phyloP scores from a whole-genome alignment of 805 yeast genomes.

The Hanseniaspora thailandica region DNA sequence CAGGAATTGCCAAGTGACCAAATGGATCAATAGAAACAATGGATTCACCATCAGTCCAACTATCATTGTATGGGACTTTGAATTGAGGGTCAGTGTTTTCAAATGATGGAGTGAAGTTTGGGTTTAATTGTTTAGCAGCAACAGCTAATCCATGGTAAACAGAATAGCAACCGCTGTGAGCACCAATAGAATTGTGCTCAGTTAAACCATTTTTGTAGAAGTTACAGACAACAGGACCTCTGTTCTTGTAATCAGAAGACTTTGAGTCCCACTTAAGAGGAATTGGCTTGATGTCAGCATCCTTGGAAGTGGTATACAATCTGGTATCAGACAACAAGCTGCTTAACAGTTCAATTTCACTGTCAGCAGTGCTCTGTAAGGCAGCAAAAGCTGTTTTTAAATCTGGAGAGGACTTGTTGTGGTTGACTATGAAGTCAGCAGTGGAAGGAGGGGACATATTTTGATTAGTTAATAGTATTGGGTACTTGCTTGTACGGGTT shows the following conservation, averaged over 20 bases:
- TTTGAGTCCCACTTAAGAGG: constrained; percentile 43
- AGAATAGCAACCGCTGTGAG: constrained; percentile 53
- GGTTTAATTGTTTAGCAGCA: constrained; percentile 46
- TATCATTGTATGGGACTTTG: constrained; percentile 40
- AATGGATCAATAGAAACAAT: constrained; percentile 57
- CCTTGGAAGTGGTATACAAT: constrained; percentile 40
- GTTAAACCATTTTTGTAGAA: constrained; percentile 38
- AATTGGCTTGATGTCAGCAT: constrained; percentile 39
- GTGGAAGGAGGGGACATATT: constrained; percentile 14
- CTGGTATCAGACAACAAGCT: neutral
- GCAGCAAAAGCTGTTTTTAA: constrained; percentile 16
- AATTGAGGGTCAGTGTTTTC: constrained; percentile 55
- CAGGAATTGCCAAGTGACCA: constrained; percentile 46
- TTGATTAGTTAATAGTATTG: neutral
- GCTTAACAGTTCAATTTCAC: neutral
- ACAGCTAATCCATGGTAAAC: constrained; percentile 56
- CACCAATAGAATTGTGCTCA: constrained; percentile 53
- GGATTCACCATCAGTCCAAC: constrained; percentile 45
- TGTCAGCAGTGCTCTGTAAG: constrained; percentile 26
- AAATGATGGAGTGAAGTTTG: constrained; percentile 45
- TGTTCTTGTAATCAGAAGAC: constrained; percentile 30
- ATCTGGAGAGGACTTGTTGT: neutral
- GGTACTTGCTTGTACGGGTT: no score
- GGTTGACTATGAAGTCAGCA: constrained; percentile 5
- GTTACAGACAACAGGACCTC: constrained; percentile 51